These are phyloP conservation scores for Zymoseptoria pseudotritici DNA, from an alignment of 2,329 filamentous ascomycete genomes.

Conservation along the genomic window DNA sequence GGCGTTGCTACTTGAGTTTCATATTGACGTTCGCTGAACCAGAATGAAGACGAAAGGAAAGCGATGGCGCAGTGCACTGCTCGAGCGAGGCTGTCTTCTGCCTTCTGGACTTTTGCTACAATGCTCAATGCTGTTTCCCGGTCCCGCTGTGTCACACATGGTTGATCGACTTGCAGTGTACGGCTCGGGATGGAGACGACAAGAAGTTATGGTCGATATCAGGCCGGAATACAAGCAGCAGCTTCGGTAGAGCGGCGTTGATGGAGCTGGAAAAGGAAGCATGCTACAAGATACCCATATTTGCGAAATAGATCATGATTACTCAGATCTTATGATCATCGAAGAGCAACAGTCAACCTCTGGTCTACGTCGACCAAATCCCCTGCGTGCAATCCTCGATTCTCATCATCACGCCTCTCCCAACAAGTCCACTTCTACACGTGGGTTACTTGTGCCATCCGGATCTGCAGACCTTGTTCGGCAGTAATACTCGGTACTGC, in stretches of 20 bases:
- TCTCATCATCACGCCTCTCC: no score
- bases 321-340: no score
- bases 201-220: not conserved
- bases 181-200: not conserved
- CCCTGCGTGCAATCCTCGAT: no score
- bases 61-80: not conserved
- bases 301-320: not conserved
- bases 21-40: not conserved
- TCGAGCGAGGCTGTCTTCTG: not conserved
- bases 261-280: not conserved
- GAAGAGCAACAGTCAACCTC: no score
- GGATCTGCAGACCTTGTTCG: no score
- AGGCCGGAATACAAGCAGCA: not conserved
- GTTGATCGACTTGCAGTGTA: not conserved
- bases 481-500: no score
- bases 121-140: not conserved
- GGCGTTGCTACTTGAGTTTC: constrained; percentile 2
- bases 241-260: not conserved
- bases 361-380: no score
- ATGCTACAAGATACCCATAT: not conserved
- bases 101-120: not conserved
- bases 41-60: not conserved
- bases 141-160: not conserved
- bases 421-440: no score
- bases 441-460: no score